Percentiles rank a stretch among this genome's conserved stretches.
Evolutionary conservation across 495 filamentous ascomycete genomes (phyloP).

Genomic region (Aspergillus egyptiacus): DNA sequence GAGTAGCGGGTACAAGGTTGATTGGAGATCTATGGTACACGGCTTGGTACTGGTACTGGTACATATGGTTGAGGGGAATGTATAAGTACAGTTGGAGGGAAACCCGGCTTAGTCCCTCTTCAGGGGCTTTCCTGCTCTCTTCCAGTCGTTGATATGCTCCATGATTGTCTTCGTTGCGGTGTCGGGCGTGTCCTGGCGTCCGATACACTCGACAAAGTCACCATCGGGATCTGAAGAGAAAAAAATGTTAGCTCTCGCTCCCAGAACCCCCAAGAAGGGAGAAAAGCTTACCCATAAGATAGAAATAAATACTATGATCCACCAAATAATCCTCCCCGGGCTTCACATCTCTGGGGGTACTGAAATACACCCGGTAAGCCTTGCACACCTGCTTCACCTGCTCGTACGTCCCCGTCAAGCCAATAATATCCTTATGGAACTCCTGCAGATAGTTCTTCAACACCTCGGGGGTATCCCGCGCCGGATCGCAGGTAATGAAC

Average conservation of each 20-base stretch:
- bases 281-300: slow-evolving; percentile 72
- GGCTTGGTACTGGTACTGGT: slow-evolving; percentile 6
- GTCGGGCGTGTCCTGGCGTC: slow-evolving; percentile 86
- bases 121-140: slow-evolving; percentile 45
- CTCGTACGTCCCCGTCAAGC: slow-evolving; percentile 88
- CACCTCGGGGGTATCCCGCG: slow-evolving; percentile 77
- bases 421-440: slow-evolving; percentile 84
- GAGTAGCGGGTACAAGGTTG: neutral
- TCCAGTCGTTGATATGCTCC: slow-evolving; percentile 90
- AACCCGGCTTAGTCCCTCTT: slow-evolving; percentile 29
- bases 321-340: slow-evolving; percentile 95
- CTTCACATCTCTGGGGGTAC: slow-evolving; percentile 79
- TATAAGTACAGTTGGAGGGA: slow-evolving; percentile 1
- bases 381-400: slow-evolving; percentile 89
- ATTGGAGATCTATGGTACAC: slow-evolving; percentile 5
- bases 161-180: slow-evolving; percentile 76
- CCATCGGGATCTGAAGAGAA: slow-evolving; percentile 80
- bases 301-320: slow-evolving; percentile 99
- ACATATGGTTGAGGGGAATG: slow-evolving; percentile 5
- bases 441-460: slow-evolving; percentile 80
- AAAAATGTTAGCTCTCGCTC: neutral
- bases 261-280: neutral
- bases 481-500: slow-evolving; percentile 95
- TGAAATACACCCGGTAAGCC: slow-evolving; percentile 94
- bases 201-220: slow-evolving; percentile 96